A percentile compares a stretch with the other conserved stretches of the same genome.
Evolutionary conservation across 176 grass and related monocot genomes (phyloP).

Genomic region (Panicum miliaceum): DNA sequence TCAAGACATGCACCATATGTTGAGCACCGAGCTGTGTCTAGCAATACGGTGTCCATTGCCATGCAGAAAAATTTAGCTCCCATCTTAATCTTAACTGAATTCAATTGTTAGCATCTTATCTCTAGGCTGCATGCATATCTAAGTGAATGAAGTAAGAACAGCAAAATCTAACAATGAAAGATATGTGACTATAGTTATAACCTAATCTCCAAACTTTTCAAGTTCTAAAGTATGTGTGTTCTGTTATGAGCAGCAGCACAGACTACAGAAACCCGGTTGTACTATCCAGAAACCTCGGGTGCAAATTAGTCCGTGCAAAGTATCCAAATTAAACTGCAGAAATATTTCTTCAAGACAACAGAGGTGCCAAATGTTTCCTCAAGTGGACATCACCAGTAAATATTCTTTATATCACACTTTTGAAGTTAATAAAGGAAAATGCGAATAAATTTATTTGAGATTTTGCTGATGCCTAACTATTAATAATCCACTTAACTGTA

Average conservation of each 20-base stretch:
- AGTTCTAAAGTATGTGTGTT: not conserved
- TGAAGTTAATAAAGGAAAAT: not conserved
- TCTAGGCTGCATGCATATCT: not conserved
- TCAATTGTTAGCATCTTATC: not conserved
- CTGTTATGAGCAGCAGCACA: not conserved
- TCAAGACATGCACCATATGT: not conserved
- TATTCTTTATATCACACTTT: not conserved
- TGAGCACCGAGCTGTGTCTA: not conserved
- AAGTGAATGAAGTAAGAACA: not conserved
- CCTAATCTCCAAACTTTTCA: not conserved
- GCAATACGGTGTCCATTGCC: not conserved
- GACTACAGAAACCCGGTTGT: not conserved
- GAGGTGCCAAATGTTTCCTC: not conserved
- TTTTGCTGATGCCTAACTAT: not conserved
- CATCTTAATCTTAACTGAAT: not conserved
- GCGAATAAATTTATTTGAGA: not conserved
- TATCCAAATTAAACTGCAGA: not conserved
- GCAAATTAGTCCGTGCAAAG: not conserved
- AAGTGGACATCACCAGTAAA: not conserved
- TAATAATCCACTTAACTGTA: not conserved
- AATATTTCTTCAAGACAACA: conserved; percentile 32
- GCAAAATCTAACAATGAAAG: not conserved
- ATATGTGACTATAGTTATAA: conserved; percentile 4
- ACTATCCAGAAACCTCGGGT: not conserved
- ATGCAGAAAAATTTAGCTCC: not conserved